A percentile compares a stretch with the other conserved stretches of the same genome.
Conservation (phyloP, 2,329 filamentous ascomycete genomes). For the Endocalyx cinctus region DNA sequence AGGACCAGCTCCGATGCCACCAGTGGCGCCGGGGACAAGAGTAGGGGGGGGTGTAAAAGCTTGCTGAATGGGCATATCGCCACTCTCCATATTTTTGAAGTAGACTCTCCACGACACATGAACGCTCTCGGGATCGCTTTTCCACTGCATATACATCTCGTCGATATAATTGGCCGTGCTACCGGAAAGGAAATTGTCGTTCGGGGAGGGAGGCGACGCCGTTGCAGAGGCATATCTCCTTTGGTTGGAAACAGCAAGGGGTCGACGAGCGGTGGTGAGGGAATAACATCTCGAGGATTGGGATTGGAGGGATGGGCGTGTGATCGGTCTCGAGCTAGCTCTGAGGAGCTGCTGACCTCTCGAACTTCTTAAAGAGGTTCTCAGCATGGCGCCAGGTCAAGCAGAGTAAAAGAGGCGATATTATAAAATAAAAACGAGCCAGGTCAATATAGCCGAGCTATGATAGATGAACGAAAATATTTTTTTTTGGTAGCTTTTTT, state of each 20-base stretch:
- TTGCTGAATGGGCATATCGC: conserved; percentile 95
- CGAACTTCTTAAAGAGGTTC: conserved; percentile 61
- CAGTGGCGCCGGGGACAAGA: conserved; percentile 76
- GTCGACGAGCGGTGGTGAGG: conserved; percentile 42
- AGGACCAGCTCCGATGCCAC: conserved; percentile 71
- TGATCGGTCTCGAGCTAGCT: conserved; percentile 43
- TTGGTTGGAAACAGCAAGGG: conserved; percentile 45
- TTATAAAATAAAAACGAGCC: too few species aligned
- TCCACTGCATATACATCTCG: conserved; percentile 99
- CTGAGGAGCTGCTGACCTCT: conserved; percentile 60
- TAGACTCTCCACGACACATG: conserved; percentile 99
- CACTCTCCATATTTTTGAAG: conserved; percentile 98
- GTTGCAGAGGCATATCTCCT: conserved; percentile 52
- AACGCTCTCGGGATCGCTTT: conserved; percentile 84
- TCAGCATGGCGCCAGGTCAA: conserved; percentile 60
- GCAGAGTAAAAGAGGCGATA: too few species aligned
- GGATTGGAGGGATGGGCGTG: conserved; percentile 30
- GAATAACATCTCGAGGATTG: conserved; percentile 36
- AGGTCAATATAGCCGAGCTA: too few species aligned
- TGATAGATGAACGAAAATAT: too few species aligned
- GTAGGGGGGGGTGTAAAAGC: conserved; percentile 95
- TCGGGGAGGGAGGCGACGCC: conserved; percentile 64
- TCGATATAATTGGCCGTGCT: conserved; percentile 99
- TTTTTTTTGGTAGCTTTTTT: too few species aligned
- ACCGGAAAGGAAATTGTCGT: conserved; percentile 93